Conservation (phyloP, 2,329 filamentous ascomycete genomes). For the Bisporella sp. region DNA sequence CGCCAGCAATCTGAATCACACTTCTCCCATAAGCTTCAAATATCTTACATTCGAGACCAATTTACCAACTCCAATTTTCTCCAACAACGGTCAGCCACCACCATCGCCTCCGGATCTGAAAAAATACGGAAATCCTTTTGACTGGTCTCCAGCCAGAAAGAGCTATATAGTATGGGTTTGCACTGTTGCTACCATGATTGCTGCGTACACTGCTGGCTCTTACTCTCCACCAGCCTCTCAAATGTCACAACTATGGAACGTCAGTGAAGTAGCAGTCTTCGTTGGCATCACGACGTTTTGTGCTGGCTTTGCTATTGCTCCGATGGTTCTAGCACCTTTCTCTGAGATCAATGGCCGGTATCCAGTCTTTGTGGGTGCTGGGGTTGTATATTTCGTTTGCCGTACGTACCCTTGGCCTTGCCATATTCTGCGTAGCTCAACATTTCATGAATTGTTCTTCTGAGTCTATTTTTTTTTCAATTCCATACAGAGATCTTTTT, state of each 20-base stretch:
- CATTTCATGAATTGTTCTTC: no score
- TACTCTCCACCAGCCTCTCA: constrained; percentile 64
- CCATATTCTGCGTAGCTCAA: no score
- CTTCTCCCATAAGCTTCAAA: neutral
- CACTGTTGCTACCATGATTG: constrained; percentile 67
- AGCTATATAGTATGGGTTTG: constrained; percentile 64
- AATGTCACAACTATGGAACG: constrained; percentile 58
- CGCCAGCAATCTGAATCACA: no score
- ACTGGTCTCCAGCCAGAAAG: constrained; percentile 67
- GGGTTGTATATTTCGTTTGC: constrained; percentile 62
- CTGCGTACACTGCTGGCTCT: constrained; percentile 74
- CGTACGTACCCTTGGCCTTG: constrained; percentile 21
- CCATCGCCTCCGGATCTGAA: constrained; percentile 59
- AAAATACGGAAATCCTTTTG: constrained; percentile 62
- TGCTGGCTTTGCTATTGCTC: constrained; percentile 70
- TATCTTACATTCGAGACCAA: constrained; percentile 26
- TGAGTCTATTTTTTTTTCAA: no score
- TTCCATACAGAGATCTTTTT: no score
- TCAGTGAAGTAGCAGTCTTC: constrained; percentile 59
- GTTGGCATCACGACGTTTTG: constrained; percentile 79
- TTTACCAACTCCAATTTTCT: constrained; percentile 19
- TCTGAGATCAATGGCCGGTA: constrained; percentile 83
- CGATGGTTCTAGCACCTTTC: constrained; percentile 84
- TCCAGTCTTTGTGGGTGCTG: constrained; percentile 72
- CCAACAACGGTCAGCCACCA: constrained; percentile 5